A percentile compares a stretch with the other conserved stretches of the same genome.
Evolutionary conservation across 805 yeast genomes (phyloP).

Genomic region (Grigorovia jiainica): DNA sequence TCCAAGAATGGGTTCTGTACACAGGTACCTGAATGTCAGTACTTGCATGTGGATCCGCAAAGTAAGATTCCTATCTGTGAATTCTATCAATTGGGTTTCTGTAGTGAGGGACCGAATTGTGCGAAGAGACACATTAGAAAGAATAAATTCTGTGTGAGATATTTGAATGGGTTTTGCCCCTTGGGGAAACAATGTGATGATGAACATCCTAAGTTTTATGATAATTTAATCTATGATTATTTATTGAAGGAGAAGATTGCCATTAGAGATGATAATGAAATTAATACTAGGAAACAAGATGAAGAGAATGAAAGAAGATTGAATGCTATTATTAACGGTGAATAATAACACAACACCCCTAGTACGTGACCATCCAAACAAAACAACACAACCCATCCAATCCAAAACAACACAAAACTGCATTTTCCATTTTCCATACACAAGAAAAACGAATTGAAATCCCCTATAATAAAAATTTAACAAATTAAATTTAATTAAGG

Average conservation of each 20-base stretch:
- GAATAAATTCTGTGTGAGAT: slow-evolving; percentile 59
- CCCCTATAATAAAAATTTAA: too few relatives aligned
- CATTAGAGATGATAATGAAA: slow-evolving; percentile 27
- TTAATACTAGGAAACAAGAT: slow-evolving; percentile 27
- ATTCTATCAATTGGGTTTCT: slow-evolving; percentile 79
- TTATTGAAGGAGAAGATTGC: slow-evolving; percentile 22
- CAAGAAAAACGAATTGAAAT: too few relatives aligned
- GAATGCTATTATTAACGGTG: slow-evolving; percentile 28
- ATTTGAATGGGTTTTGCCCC: slow-evolving; percentile 88
- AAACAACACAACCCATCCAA: background rate
- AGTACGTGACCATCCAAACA: background rate
- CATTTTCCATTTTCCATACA: too few relatives aligned
- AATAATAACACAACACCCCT: background rate
- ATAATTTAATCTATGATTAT: slow-evolving; percentile 28
- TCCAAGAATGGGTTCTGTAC: slow-evolving; percentile 77
- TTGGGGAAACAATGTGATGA: slow-evolving; percentile 61
- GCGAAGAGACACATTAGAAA: slow-evolving; percentile 70
- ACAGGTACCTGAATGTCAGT: slow-evolving; percentile 89
- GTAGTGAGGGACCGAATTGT: slow-evolving; percentile 86
- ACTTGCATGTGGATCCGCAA: slow-evolving; percentile 83
- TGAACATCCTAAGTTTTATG: slow-evolving; percentile 68
- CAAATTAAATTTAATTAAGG: too few relatives aligned
- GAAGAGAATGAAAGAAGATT: slow-evolving; percentile 28
- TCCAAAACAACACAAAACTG: background rate
- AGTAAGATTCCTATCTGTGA: slow-evolving; percentile 82